phyloP scores from a whole-genome alignment of 345 rosid genomes.

The Aegle marmelos region DNA sequence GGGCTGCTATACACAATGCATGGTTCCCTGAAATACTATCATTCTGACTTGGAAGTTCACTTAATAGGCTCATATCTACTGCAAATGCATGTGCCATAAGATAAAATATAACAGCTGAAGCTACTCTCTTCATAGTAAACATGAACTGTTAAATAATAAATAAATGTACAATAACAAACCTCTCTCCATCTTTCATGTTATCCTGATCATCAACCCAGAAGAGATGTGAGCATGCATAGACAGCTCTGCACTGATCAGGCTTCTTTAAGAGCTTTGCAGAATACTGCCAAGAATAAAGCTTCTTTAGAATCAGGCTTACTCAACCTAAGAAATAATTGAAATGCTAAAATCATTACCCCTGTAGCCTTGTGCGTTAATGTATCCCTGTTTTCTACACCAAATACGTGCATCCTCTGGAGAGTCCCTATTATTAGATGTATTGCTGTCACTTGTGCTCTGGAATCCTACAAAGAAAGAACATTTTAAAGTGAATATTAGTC shows the following conservation, averaged over 20 bases:
- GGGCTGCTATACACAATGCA: background rate
- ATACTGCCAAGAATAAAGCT: constrained; percentile 53
- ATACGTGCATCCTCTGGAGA: constrained; percentile 95
- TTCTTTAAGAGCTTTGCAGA: constrained; percentile 96
- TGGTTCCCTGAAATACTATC: background rate
- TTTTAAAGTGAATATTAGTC: too few species aligned
- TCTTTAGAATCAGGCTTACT: constrained; percentile 12
- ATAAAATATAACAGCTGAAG: background rate
- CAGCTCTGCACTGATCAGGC: constrained; percentile 99
- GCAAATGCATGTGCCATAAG: background rate
- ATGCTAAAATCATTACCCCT: constrained; percentile 59
- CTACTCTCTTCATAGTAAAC: background rate
- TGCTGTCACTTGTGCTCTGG: constrained; percentile 93
- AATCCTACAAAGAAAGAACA: constrained; percentile 53
- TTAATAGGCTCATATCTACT: background rate
- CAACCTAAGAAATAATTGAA: background rate
- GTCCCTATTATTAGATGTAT: constrained; percentile 89
- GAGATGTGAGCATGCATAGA: constrained; percentile 89
- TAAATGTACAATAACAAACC: constrained; percentile 39
- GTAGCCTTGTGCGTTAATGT: constrained; percentile 93
- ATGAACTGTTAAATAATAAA: background rate
- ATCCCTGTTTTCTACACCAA: constrained; percentile 97
- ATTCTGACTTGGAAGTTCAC: background rate
- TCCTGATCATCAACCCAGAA: constrained; percentile 97
- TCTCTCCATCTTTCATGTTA: constrained; percentile 85